Percentiles rank a stretch among this genome's conserved stretches.
phyloP scores from a whole-genome alignment of 2,329 filamentous ascomycete genomes.

The Ambrosiella xylebori region DNA sequence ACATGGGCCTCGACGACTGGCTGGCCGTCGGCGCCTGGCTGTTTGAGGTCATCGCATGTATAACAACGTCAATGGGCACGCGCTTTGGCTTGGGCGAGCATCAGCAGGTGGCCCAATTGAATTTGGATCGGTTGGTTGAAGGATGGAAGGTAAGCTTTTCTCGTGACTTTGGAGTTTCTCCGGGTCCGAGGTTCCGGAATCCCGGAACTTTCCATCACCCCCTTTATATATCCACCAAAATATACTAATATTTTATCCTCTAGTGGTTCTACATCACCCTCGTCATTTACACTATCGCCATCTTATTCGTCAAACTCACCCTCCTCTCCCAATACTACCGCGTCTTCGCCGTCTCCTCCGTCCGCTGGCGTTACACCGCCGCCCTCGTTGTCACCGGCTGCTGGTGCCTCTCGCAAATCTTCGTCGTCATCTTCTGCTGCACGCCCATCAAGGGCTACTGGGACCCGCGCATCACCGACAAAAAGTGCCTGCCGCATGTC shows the following conservation, averaged over 20 bases:
- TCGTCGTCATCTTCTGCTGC: slow-evolving; percentile 9
- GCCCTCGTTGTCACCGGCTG: slow-evolving; percentile 16
- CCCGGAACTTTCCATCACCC: background rate
- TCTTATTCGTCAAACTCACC: slow-evolving; percentile 20
- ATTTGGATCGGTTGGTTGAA: slow-evolving; percentile 3
- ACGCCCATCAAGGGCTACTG: slow-evolving; percentile 14
- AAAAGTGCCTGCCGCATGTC: slow-evolving; percentile 18
- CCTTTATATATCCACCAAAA: background rate
- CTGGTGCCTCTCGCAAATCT: slow-evolving; percentile 18
- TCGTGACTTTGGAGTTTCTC: too few relatives aligned
- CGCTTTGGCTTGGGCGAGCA: slow-evolving; percentile 18
- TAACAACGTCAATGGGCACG: slow-evolving; percentile 13
- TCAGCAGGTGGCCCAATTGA: slow-evolving; percentile 15
- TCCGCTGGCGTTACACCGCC: slow-evolving; percentile 18
- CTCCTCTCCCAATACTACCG: slow-evolving; percentile 21
- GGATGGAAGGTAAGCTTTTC: slow-evolving; percentile 15
- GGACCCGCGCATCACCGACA: slow-evolving; percentile 16
- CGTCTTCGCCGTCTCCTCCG: slow-evolving; percentile 16
- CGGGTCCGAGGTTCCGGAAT: too few relatives aligned
- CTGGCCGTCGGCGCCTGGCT: slow-evolving; percentile 17
- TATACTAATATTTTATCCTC: background rate
- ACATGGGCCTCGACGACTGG: slow-evolving; percentile 17
- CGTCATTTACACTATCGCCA: slow-evolving; percentile 19
- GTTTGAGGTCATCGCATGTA: background rate
- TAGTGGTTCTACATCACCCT: slow-evolving; percentile 16